These are phyloP conservation scores for Saitoella complicata DNA, from an alignment of 805 yeast genomes.

Conservation along the genomic window DNA sequence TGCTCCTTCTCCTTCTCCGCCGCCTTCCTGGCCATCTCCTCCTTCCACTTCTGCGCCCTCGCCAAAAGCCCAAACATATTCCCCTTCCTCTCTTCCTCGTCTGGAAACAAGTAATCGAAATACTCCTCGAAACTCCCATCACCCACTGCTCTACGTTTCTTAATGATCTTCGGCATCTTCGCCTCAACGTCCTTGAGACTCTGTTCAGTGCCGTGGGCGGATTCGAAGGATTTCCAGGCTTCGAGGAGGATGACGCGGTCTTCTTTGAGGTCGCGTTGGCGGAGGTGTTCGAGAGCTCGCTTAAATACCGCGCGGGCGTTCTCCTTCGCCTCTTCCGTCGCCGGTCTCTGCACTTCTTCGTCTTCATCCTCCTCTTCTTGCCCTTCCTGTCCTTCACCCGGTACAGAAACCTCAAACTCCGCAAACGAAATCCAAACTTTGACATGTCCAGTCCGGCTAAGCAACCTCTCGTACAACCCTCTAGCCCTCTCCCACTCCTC, in stretches of 20 bases:
- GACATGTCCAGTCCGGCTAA: conserved; percentile 23
- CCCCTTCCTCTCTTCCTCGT: conserved; percentile 24
- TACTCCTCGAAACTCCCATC: conserved; percentile 39
- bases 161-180: conserved; percentile 40
- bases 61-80: conserved; percentile 9
- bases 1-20: not conserved
- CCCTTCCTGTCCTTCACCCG: conserved; percentile 28
- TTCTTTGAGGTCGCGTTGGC: conserved; percentile 22
- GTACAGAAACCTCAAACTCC: conserved; percentile 43
- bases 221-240: conserved; percentile 50
- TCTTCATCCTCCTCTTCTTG: conserved; percentile 24
- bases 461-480: conserved; percentile 27
- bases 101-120: conserved; percentile 51
- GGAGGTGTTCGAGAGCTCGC: conserved; percentile 33
- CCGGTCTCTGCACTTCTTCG: conserved; percentile 30
- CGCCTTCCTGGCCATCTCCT: not conserved
- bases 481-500: conserved; percentile 43
- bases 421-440: conserved; percentile 51
- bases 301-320: conserved; percentile 43
- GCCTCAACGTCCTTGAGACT: conserved; percentile 23
- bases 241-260: conserved; percentile 40
- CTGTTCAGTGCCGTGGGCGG: conserved; percentile 36
- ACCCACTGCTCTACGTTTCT: conserved; percentile 25
- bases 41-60: conserved; percentile 9
- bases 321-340: conserved; percentile 33